Evolutionary conservation across 164 flowering plant species (phyloP), one percentile per base, ranked within the genome.

Genomic region (Magnolia sinica): DNA sequence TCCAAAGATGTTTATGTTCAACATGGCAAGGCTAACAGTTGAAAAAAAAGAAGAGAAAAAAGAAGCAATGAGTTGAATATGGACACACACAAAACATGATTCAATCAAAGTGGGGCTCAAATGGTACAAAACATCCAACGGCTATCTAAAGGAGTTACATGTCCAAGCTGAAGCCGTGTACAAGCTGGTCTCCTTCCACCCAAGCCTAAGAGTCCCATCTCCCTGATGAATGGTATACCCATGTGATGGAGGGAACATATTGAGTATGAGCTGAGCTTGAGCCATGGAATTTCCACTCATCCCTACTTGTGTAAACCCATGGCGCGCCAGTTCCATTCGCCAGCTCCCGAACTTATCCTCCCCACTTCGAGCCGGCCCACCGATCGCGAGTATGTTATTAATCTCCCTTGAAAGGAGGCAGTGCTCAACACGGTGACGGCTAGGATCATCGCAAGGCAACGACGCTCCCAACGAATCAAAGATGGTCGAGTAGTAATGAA

Each of bases 161-260:
- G 92, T 90, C 93, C 96, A 90, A 71, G 93, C 82, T 77, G 96
- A 90, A 24, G 92, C 93, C 80, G 90, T 88, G 61, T 85, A 90
- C 87, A 90, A 87, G 76, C 88, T 84, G 22, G 93, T 88, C n/a
- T 86, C 91, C 77, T 89, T 91, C 96, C 93, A 91, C 2, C 96
- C 92, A 22, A 92, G 85, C 82, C 82, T 87, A 2, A 89, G 82
- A 0, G 87, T 86, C 11, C 92, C 96, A 79, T 90, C 90, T 50
- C 88, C 91, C 74, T 86, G 89, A 0, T 79, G 85, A 70, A 92
- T 89, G 29, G 85, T 89, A 76, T 90, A 90, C 20, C 96, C 96
- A 78, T 85, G 86, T n/a, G 81, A 78, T 0, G 86, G 83, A 67
- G 89, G 87, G 72, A 81, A 87, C 92, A 90, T 91, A 80, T 90